Evolutionary conservation across 257 asterid genomes (phyloP).

Genomic region (Ligustrum vulgare): DNA sequence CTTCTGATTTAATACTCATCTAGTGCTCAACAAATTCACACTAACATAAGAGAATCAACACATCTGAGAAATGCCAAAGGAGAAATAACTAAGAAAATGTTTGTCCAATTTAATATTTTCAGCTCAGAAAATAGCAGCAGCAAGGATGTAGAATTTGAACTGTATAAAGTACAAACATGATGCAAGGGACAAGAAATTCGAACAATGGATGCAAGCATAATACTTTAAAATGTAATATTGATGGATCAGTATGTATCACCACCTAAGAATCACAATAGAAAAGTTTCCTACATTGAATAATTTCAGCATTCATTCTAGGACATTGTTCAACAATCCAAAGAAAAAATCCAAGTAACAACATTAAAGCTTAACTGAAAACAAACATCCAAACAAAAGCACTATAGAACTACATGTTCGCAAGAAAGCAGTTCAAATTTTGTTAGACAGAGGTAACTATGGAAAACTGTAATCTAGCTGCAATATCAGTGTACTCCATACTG

Average conservation of each 20-base stretch:
- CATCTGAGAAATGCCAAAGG: neutral
- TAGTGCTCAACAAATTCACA: neutral
- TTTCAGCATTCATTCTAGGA: neutral
- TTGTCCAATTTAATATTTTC: neutral
- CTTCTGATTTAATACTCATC: neutral
- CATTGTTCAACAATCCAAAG: neutral
- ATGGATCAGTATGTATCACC: neutral
- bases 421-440: neutral
- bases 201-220: neutral
- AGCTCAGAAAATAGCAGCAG: neutral
- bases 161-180: neutral
- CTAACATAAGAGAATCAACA: neutral
- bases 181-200: neutral
- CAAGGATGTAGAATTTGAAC: neutral
- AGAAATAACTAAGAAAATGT: neutral
- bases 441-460: neutral
- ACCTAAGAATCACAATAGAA: neutral
- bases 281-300: neutral
- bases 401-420: neutral
- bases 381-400: neutral
- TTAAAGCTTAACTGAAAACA: neutral
- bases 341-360: neutral
- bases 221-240: neutral
- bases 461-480: neutral
- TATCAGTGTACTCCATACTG: neutral